Base-by-base conservation (phyloP, 139 green algal genomes). In the Chlamydomonas schloesseri region DNA sequence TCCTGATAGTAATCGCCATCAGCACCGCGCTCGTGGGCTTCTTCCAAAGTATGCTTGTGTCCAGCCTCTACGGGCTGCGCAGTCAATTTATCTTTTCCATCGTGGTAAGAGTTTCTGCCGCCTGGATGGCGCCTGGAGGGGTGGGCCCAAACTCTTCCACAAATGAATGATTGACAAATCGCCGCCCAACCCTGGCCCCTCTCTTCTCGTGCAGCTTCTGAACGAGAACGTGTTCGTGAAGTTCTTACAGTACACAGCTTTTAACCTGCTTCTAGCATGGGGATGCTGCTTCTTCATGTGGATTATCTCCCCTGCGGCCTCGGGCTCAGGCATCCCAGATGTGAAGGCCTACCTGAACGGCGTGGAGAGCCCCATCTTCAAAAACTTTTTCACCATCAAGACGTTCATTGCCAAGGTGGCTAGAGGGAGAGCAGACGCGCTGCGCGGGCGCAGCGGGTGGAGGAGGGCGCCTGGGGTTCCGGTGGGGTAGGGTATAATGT, bases 301-400 rank as follows among this genome's bases (percentile, higher is more conserved):
- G 57, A 55, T 92, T 21, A 93, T 94, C 57, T 94, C 91, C 0
- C 91, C 91, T 47, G 91, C 91, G 23, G 91, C 89, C 5, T 89
- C 89, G 24, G 91, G 91, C 5, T 94, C 91, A 23, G 91, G 91
- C 46, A 95, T 95, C 46, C 92, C 92, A 20, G 92, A 95, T 67
- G 90, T 95, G 17, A 93, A 94, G 80, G 91, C 92, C 0, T 95
- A 92, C 71, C 73, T 95, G 11, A 95, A 95, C 33, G 91, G 91
- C 26, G 90, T 92, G 10, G 89, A 93, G 33, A 83, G 64, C 23
- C 89, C 91, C 31, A 89, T 90, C n/a, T 93, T 92, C 37, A 73
- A 81, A 10, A 90, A 93, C 58, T 95, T 94, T 82, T 93, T 95
- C 71, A 92, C 88, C 50, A 53, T 95, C 18, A 92, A 89, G 46